Percentiles rank a stretch among this genome's conserved stretches.
These are phyloP conservation scores for Camellia granthamiana DNA, from an alignment of 148 eudicot species.

Conservation along the genomic window DNA sequence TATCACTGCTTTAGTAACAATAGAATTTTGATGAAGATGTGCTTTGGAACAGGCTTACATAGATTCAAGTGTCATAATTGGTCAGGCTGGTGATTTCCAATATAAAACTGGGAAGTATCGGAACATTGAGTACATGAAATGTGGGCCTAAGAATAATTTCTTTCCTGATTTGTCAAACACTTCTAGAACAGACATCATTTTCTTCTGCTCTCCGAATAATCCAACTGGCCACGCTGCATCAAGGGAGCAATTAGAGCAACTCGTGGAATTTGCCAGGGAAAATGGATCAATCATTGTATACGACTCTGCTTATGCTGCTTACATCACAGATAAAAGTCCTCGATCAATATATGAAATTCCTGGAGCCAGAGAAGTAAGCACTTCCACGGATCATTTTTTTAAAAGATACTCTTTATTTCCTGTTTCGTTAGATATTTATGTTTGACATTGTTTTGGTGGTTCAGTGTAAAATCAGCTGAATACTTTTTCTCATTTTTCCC, in stretches of 20 bases:
- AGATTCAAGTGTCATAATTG: slow-evolving; percentile 85
- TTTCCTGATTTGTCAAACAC: slow-evolving; percentile 57
- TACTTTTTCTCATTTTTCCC: too few relatives aligned
- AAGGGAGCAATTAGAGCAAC: slow-evolving; percentile 45
- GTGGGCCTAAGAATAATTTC: slow-evolving; percentile 56
- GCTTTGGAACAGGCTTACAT: slow-evolving; percentile 60
- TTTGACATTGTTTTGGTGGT: neutral
- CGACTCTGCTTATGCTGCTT: slow-evolving; percentile 73
- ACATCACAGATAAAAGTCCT: slow-evolving; percentile 65
- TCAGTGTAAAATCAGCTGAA: neutral
- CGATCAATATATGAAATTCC: slow-evolving; percentile 77
- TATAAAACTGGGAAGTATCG: slow-evolving; percentile 47
- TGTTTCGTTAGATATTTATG: neutral
- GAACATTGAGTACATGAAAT: slow-evolving; percentile 66
- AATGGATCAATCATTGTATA: slow-evolving; percentile 81
- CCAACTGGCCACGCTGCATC: slow-evolving; percentile 91
- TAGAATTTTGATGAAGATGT: neutral
- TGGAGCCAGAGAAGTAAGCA: slow-evolving; percentile 65
- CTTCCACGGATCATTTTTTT: neutral
- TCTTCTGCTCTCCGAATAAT: slow-evolving; percentile 90
- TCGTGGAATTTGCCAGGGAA: slow-evolving; percentile 59
- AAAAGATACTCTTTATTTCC: neutral
- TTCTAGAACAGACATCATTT: slow-evolving; percentile 71
- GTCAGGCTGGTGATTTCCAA: slow-evolving; percentile 59
- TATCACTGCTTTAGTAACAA: neutral